These are phyloP conservation scores for Pelargonium cotyledonis DNA, from an alignment of 441 rosid genomes.

Conservation along the genomic window DNA sequence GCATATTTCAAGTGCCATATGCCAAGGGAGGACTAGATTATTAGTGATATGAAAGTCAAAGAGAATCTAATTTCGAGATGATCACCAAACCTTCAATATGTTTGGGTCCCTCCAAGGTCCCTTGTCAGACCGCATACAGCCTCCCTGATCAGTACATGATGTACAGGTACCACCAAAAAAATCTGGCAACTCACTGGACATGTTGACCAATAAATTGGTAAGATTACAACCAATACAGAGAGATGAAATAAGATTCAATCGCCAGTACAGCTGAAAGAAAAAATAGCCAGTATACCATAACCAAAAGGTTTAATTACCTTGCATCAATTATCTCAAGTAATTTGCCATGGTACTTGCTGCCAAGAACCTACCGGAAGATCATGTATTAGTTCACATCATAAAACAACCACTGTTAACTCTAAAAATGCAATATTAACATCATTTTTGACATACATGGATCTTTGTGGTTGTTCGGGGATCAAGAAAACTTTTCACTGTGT, in stretches of 20 bases:
- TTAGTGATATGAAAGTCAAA: conserved; percentile 2
- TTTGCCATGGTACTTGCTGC: conserved; percentile 90
- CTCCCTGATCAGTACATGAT: conserved; percentile 86
- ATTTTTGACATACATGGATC: conserved; percentile 58
- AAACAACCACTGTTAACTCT: conserved; percentile 1
- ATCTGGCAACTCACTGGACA: conserved; percentile 84
- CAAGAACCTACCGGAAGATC: conserved; percentile 57
- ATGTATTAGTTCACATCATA: conserved; percentile 1
- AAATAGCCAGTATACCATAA: conserved; percentile 2
- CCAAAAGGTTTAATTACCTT: conserved; percentile 36
- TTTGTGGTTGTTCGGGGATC: conserved; percentile 97
- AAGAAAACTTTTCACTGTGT: conserved; percentile 76
- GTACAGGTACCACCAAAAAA: conserved; percentile 89
- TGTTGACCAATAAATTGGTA: not conserved
- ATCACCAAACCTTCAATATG: conserved; percentile 57
- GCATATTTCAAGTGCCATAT: conserved; percentile 9
- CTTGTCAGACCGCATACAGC: conserved; percentile 93
- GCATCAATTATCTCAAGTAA: conserved; percentile 89
- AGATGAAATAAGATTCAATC: not conserved
- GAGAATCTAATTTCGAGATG: not conserved
- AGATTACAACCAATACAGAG: conserved; percentile 9
- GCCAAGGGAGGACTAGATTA: not conserved
- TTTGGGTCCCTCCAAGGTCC: conserved; percentile 98
- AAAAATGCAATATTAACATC: not conserved
- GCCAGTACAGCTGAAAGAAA: not conserved